A percentile compares a stretch with the other conserved stretches of the same genome.
These are phyloP conservation scores for Dendrobium officinale DNA, from an alignment of 106 monocot genomes.

Conservation along the genomic window DNA sequence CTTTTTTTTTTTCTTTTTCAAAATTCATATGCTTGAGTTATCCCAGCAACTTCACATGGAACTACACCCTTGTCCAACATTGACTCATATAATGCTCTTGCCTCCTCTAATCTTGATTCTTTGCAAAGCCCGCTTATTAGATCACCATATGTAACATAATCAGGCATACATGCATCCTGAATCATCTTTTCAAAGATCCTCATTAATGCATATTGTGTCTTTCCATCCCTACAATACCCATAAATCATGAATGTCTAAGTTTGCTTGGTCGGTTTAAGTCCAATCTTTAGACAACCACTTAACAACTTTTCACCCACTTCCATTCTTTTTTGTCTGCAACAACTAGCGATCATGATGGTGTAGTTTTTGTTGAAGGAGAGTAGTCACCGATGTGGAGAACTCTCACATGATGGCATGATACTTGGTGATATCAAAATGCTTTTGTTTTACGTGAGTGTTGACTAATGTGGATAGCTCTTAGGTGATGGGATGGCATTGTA, in stretches of 20 bases:
- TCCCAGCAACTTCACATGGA: slow-evolving; percentile 78
- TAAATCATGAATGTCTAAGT: slow-evolving; percentile 85
- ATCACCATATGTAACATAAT: slow-evolving; percentile 82
- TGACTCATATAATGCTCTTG: slow-evolving; percentile 57
- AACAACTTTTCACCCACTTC: slow-evolving; percentile 60
- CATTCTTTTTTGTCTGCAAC: slow-evolving; percentile 64
- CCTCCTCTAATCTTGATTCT: slow-evolving; percentile 76
- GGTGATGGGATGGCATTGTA: no score
- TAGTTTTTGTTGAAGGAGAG: slow-evolving; percentile 24
- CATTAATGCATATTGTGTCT: slow-evolving; percentile 39
- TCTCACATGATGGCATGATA: no score
- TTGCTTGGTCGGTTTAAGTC: slow-evolving; percentile 61
- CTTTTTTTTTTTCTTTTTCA: slow-evolving; percentile 30
- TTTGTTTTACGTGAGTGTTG: no score
- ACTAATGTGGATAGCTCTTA: no score
- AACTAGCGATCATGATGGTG: slow-evolving; percentile 55
- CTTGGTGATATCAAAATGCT: no score
- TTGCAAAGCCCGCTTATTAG: slow-evolving; percentile 94
- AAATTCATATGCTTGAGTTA: slow-evolving; percentile 68
- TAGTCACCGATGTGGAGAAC: no score
- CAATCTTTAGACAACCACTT: slow-evolving; percentile 40
- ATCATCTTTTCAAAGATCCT: slow-evolving; percentile 77
- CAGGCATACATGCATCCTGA: slow-evolving; percentile 42
- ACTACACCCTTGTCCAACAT: slow-evolving; percentile 79
- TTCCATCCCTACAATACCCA: slow-evolving; percentile 66